Percentiles rank a stretch among this genome's conserved stretches.
These are phyloP conservation scores for Paracamarosporium sp. DNA, from an alignment of 2,329 filamentous ascomycete species.

Conservation along the genomic window DNA sequence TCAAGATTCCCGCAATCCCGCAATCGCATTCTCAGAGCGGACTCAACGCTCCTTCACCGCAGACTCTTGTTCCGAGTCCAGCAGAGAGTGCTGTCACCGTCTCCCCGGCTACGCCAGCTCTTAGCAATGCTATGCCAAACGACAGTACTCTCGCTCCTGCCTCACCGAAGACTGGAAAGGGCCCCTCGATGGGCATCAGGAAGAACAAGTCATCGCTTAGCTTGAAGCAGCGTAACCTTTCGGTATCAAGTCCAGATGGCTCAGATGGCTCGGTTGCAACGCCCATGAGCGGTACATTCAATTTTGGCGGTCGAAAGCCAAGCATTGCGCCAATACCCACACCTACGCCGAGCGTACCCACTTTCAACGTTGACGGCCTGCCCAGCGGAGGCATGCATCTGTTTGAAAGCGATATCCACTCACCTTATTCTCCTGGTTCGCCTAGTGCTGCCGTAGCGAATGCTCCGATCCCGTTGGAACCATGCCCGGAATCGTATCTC, in stretches of 20 bases:
- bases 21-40: slow-evolving; percentile 30
- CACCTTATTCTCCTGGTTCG: slow-evolving; percentile 67
- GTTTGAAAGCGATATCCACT: slow-evolving; percentile 84
- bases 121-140: slow-evolving; percentile 50
- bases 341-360: slow-evolving; percentile 70
- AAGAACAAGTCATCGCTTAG: slow-evolving; percentile 65
- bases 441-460: slow-evolving; percentile 68
- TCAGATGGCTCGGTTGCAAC: slow-evolving; percentile 76
- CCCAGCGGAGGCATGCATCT: slow-evolving; percentile 75
- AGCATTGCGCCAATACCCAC: slow-evolving; percentile 68
- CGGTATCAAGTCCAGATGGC: slow-evolving; percentile 65
- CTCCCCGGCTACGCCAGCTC: slow-evolving; percentile 45
- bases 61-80: slow-evolving; percentile 47
- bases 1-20: slow-evolving; percentile 41
- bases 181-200: slow-evolving; percentile 43
- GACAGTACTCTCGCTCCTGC: slow-evolving; percentile 48
- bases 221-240: slow-evolving; percentile 76
- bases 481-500: slow-evolving; percentile 86
- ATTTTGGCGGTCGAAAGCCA: slow-evolving; percentile 54
- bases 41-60: slow-evolving; percentile 39
- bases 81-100: slow-evolving; percentile 50
- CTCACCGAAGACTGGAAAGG: slow-evolving; percentile 44
- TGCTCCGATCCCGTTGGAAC: slow-evolving; percentile 80
- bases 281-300: slow-evolving; percentile 73
- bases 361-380: slow-evolving; percentile 65